These are phyloP conservation scores for Talaromyces borbonicus DNA, from an alignment of 495 filamentous ascomycete species.

Conservation along the genomic window DNA sequence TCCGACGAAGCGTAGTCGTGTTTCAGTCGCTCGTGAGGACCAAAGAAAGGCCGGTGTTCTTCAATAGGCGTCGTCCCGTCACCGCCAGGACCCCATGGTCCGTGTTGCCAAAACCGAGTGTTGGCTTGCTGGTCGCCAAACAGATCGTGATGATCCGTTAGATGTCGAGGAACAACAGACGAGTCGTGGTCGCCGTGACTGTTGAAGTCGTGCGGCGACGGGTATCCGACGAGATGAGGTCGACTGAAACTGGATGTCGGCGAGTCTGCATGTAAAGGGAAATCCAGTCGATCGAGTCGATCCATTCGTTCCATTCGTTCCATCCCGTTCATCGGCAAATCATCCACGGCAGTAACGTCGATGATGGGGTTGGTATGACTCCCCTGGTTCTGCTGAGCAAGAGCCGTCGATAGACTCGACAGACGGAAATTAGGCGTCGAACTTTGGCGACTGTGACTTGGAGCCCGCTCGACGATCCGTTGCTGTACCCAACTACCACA, in stretches of 20 bases:
- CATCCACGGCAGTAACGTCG: conserved; percentile 38
- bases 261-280: conserved; percentile 37
- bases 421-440: conserved; percentile 35
- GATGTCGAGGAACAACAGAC: conserved; percentile 7
- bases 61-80: conserved; percentile 42
- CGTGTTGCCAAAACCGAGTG: conserved; percentile 40
- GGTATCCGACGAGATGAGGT: conserved; percentile 34
- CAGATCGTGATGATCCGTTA: conserved; percentile 35
- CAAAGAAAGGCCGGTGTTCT: conserved; percentile 39
- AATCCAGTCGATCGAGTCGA: conserved; percentile 16
- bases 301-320: conserved; percentile 13
- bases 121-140: conserved; percentile 42
- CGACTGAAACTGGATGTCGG: conserved; percentile 40
- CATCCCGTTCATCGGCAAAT: conserved; percentile 29
- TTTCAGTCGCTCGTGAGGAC: conserved; percentile 38
- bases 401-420: conserved; percentile 30
- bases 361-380: conserved; percentile 39
- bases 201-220: conserved; percentile 36
- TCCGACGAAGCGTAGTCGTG: conserved; percentile 42
- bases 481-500: conserved; percentile 37
- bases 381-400: conserved; percentile 37
- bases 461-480: conserved; percentile 31
- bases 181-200: conserved; percentile 28
- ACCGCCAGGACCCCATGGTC: conserved; percentile 33
- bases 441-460: conserved; percentile 36